Conservation (phyloP, 768 basidiomycete species). For the Leucogyrophana mollusca region DNA sequence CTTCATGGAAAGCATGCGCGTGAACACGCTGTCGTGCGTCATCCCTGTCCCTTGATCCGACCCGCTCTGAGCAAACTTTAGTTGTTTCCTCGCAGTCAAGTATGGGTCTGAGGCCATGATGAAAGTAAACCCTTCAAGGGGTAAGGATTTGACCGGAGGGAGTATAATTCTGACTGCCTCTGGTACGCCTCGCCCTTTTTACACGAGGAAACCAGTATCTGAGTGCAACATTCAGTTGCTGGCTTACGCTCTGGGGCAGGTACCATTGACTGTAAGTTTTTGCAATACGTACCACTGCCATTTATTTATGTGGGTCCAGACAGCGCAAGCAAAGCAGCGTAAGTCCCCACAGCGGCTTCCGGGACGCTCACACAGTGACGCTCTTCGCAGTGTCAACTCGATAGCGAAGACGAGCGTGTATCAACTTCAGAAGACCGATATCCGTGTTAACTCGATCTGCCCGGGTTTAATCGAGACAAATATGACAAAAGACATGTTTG, state of each 20-base stretch:
- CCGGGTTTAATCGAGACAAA: conserved; percentile 93
- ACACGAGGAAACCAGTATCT: not conserved
- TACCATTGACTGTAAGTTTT: conserved; percentile 68
- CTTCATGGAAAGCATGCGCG: conserved; percentile 75
- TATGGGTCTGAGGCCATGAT: conserved; percentile 83
- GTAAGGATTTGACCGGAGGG: conserved; percentile 69
- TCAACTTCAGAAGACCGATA: conserved; percentile 76
- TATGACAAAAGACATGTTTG: conserved; percentile 82
- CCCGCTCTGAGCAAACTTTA: conserved; percentile 24
- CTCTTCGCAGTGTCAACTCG: conserved; percentile 67
- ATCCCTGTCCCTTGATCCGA: conserved; percentile 2
- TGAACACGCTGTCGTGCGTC: conserved; percentile 68
- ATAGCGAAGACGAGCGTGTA: conserved; percentile 82
- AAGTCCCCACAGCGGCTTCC: conserved; percentile 28
- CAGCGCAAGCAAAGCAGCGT: conserved; percentile 94
- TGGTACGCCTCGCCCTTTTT: conserved; percentile 39
- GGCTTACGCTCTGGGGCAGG: conserved; percentile 84
- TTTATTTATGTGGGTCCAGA: conserved; percentile 44
- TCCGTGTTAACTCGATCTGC: conserved; percentile 88
- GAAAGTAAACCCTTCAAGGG: conserved; percentile 58
- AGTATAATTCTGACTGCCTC: conserved; percentile 90
- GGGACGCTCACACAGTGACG: not conserved
- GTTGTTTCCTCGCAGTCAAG: conserved; percentile 89
- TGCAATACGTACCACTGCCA: not conserved
- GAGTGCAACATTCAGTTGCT: conserved; percentile 53